Evolutionary conservation across 495 filamentous ascomycete genomes (phyloP).

Genomic region (Evernia prunastri): DNA sequence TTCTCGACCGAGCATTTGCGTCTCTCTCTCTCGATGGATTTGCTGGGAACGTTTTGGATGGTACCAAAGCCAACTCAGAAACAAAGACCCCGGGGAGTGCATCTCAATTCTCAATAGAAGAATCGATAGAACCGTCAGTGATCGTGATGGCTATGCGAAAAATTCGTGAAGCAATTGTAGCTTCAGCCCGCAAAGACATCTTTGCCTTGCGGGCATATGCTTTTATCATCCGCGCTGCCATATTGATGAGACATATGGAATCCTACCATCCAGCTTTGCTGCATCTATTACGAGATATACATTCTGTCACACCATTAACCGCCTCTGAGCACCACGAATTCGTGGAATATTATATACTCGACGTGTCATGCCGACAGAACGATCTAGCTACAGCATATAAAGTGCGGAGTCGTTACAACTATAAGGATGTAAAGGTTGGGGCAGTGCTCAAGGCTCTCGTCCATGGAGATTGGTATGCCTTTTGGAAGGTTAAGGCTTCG

Average conservation of each 20-base stretch:
- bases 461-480: slow-evolving; percentile 74
- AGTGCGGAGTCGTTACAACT: slow-evolving; percentile 46
- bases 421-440: slow-evolving; percentile 57
- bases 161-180: slow-evolving; percentile 79
- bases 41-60: neutral
- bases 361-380: slow-evolving; percentile 78
- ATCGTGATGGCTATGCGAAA: slow-evolving; percentile 77
- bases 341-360: slow-evolving; percentile 72
- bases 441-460: slow-evolving; percentile 62
- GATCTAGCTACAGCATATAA: slow-evolving; percentile 66
- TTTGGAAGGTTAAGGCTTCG: slow-evolving; percentile 60
- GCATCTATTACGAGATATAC: slow-evolving; percentile 66
- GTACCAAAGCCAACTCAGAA: slow-evolving; percentile 10
- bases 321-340: slow-evolving; percentile 67
- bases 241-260: slow-evolving; percentile 70
- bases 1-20: slow-evolving; percentile 62
- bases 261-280: slow-evolving; percentile 85
- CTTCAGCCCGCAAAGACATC: slow-evolving; percentile 56
- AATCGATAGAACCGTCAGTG: slow-evolving; percentile 49
- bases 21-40: slow-evolving; percentile 1
- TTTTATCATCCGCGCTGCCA: slow-evolving; percentile 52
- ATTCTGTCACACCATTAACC: slow-evolving; percentile 56
- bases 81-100: slow-evolving; percentile 23
- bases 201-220: slow-evolving; percentile 44
- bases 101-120: slow-evolving; percentile 30